Percentiles rank a stretch among this genome's conserved stretches.
phyloP scores from a whole-genome alignment of 139 green algal species.

The Micromonas commoda region DNA sequence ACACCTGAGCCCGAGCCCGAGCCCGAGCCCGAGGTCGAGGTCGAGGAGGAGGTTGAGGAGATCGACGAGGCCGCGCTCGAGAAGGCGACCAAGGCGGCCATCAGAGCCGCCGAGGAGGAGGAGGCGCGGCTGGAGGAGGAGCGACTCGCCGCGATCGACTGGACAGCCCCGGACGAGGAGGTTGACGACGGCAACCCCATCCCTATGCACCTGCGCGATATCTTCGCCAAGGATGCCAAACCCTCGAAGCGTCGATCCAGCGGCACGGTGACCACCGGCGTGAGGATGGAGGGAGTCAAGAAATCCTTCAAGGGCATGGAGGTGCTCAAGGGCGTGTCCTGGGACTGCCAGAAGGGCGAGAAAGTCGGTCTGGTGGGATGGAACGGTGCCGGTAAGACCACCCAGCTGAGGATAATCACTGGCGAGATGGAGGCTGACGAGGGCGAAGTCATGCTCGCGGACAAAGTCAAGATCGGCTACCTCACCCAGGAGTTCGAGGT shows the following conservation, averaged over 20 bases:
- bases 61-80: background rate
- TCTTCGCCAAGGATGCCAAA: conserved; percentile 17
- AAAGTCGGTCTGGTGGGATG: conserved; percentile 92
- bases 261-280: conserved; percentile 24
- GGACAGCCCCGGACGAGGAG: conserved; percentile 3
- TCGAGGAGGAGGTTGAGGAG: background rate
- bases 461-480: conserved; percentile 75
- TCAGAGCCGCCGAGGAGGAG: background rate
- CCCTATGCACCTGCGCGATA: conserved; percentile 9
- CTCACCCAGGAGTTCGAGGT: conserved; percentile 98
- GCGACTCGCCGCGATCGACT: conserved; percentile 2
- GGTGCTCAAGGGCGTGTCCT: conserved; percentile 77
- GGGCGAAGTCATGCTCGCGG: conserved; percentile 68
- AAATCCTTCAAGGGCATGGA: conserved; percentile 90
- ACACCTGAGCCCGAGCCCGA: background rate
- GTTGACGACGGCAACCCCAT: conserved; percentile 8
- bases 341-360: conserved; percentile 96
- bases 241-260: background rate
- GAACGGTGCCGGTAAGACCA: conserved; percentile 98
- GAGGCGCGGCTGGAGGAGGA: background rate
- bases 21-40: background rate
- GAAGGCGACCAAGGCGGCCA: background rate
- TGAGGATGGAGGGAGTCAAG: conserved; percentile 22
- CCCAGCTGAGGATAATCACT: conserved; percentile 93
- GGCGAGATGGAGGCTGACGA: conserved; percentile 74